Evolutionary conservation across 305 asterid genomes (phyloP).

Genomic region (Ruellia speciosa): DNA sequence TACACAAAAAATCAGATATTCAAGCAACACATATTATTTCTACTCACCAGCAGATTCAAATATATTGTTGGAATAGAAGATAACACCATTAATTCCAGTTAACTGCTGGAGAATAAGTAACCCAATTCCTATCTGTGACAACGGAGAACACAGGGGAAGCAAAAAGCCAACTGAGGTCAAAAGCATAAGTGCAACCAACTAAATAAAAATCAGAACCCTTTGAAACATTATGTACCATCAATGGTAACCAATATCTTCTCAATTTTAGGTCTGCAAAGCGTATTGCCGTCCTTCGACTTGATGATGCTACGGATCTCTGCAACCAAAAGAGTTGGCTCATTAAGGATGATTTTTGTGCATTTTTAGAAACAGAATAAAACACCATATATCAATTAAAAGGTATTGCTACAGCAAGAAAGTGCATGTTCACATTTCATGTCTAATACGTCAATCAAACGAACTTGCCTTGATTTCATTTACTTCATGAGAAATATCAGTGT

Average conservation of each 20-base stretch:
- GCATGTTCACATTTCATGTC: constrained; percentile 1
- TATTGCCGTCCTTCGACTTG: constrained; percentile 66
- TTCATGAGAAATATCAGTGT: constrained; percentile 78
- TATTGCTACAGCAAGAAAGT: constrained; percentile 5
- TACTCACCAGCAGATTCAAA: constrained; percentile 81
- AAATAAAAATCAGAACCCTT: constrained; percentile 8
- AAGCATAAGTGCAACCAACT: neutral
- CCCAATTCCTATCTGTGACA: constrained; percentile 79
- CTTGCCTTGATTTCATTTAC: constrained; percentile 85
- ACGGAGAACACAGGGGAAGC: constrained; percentile 10
- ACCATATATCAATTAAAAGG: constrained; percentile 5
- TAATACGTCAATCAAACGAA: neutral
- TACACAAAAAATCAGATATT: too few relatives aligned
- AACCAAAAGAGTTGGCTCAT: constrained; percentile 5
- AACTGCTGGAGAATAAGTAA: constrained; percentile 74
- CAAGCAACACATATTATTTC: neutral
- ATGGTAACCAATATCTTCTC: constrained; percentile 94
- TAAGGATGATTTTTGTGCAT: too few relatives aligned
- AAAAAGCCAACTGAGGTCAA: constrained; percentile 7
- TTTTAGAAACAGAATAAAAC: neutral
- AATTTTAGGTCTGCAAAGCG: constrained; percentile 69
- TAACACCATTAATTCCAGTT: constrained; percentile 79
- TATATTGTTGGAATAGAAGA: constrained; percentile 77
- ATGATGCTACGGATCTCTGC: constrained; percentile 75
- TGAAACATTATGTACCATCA: constrained; percentile 46